These are phyloP conservation scores for Phaeosphaeria sp. DNA, from an alignment of 2,329 filamentous ascomycete species.

Conservation along the genomic window DNA sequence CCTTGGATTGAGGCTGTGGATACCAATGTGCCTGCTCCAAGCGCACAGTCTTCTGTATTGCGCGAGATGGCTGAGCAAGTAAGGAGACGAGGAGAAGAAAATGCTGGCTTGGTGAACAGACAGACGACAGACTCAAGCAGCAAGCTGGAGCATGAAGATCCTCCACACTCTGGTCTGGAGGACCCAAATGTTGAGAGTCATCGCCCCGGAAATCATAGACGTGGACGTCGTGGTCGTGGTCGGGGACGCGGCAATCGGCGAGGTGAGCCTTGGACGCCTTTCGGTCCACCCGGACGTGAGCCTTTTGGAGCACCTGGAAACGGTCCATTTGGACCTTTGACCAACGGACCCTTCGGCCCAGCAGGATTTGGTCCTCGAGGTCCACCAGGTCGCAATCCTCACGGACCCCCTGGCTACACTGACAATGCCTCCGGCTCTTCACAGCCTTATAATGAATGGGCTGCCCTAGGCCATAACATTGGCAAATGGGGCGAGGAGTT, in stretches of 20 bases:
- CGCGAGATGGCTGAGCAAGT: constrained; percentile 25
- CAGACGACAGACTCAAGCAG: neutral
- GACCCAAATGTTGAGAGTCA: constrained; percentile 3
- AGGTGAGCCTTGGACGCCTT: constrained; percentile 21
- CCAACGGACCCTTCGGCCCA: constrained; percentile 10
- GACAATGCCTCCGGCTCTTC: constrained; percentile 8
- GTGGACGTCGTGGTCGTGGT: neutral
- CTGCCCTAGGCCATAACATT: constrained; percentile 21
- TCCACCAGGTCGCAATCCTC: constrained; percentile 8
- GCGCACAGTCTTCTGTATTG: constrained; percentile 18
- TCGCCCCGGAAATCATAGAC: neutral
- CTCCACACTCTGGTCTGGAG: constrained; percentile 34
- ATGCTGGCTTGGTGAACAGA: neutral
- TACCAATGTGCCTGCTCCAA: constrained; percentile 23
- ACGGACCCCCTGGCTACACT: constrained; percentile 4
- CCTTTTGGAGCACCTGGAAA: constrained; percentile 15
- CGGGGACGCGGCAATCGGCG: constrained; percentile 4
- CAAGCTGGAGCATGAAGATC: constrained; percentile 21
- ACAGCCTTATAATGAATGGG: constrained; percentile 18
- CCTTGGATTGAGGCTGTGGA: constrained; percentile 42
- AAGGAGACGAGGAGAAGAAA: neutral
- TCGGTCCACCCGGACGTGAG: constrained; percentile 14
- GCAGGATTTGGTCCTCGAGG: constrained; percentile 12
- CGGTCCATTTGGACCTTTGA: constrained; percentile 11
- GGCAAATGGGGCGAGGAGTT: constrained; percentile 42